phyloP scores from a whole-genome alignment of 169 alveolate species.

The Cryptosporidium meleagridis region DNA sequence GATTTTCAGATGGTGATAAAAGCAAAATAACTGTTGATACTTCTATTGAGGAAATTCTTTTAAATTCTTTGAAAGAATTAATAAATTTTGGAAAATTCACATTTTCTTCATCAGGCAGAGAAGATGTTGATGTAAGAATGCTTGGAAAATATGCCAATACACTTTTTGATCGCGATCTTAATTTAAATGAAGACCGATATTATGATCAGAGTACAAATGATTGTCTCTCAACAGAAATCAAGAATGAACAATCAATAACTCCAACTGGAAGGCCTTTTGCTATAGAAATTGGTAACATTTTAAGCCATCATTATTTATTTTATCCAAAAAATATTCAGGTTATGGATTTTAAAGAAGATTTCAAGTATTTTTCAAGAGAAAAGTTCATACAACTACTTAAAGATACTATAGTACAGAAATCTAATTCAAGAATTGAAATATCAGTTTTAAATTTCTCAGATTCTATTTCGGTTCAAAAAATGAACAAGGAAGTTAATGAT shows the following conservation, averaged over 20 bases:
- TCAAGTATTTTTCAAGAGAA: constrained; percentile 19
- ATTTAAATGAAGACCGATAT: background rate
- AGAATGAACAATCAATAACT: too few relatives aligned
- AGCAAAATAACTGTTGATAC: constrained; percentile 73
- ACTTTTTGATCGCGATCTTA: constrained; percentile 6
- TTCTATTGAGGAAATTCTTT: constrained; percentile 76
- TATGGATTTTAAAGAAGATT: background rate
- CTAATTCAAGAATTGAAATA: constrained; percentile 74
- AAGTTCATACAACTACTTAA: constrained; percentile 25
- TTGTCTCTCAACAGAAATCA: background rate
- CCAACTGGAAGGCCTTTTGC: constrained; percentile 88
- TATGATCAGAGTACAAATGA: background rate
- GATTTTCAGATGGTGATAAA: constrained; percentile 76
- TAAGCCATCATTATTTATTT: constrained; percentile 67
- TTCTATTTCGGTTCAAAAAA: constrained; percentile 77
- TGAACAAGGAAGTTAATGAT: constrained; percentile 82
- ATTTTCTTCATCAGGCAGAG: constrained; percentile 87
- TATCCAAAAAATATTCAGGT: background rate
- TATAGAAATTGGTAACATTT: constrained; percentile 82
- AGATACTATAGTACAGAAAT: background rate
- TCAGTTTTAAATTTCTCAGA: constrained; percentile 77
- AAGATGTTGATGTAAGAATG: constrained; percentile 92
- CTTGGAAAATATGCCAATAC: constrained; percentile 79
- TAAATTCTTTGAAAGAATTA: constrained; percentile 72
- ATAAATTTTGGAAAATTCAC: constrained; percentile 34